phyloP scores from a whole-genome alignment of 2,329 filamentous ascomycete species.

The Aplosporella prunicola region DNA sequence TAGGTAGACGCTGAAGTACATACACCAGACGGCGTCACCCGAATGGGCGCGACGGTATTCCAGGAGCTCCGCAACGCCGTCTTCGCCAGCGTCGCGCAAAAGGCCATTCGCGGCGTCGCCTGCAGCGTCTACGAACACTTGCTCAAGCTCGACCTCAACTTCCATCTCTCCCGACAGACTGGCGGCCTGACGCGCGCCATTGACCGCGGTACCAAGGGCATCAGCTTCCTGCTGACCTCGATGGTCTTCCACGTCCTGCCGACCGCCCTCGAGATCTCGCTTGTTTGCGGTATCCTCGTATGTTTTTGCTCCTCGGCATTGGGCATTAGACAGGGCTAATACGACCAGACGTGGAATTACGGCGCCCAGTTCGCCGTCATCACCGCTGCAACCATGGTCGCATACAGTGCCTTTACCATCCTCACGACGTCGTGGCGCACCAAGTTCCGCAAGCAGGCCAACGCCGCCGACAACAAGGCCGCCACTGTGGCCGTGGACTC shows the following conservation, averaged over 20 bases:
- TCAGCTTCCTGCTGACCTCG: conserved; percentile 90
- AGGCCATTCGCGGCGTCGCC: conserved; percentile 85
- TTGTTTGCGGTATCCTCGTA: conserved; percentile 88
- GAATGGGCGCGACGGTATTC: conserved; percentile 81
- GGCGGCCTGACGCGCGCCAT: conserved; percentile 89
- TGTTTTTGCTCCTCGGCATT: conserved; percentile 11
- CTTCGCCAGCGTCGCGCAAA: conserved; percentile 94
- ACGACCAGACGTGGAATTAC: conserved; percentile 72
- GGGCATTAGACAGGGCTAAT: neutral
- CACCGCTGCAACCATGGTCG: conserved; percentile 81
- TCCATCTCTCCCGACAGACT: conserved; percentile 89
- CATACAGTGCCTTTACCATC: conserved; percentile 95
- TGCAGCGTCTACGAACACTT: conserved; percentile 88
- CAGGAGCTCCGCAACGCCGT: conserved; percentile 93
- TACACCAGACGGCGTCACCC: conserved; percentile 61
- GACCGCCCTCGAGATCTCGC: conserved; percentile 82
- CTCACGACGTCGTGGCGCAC: conserved; percentile 94
- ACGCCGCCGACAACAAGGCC: conserved; percentile 90
- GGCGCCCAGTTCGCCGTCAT: conserved; percentile 85
- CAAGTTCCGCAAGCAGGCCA: conserved; percentile 88
- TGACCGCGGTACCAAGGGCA: conserved; percentile 94
- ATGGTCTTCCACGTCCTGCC: conserved; percentile 98
- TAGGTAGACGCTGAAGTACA: conserved; percentile 16
- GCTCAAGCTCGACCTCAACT: conserved; percentile 78
- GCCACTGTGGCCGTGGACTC: conserved; percentile 95